Evolutionary conservation across 2,329 filamentous ascomycete genomes (phyloP).

Genomic region (Karstenula rhodostoma): DNA sequence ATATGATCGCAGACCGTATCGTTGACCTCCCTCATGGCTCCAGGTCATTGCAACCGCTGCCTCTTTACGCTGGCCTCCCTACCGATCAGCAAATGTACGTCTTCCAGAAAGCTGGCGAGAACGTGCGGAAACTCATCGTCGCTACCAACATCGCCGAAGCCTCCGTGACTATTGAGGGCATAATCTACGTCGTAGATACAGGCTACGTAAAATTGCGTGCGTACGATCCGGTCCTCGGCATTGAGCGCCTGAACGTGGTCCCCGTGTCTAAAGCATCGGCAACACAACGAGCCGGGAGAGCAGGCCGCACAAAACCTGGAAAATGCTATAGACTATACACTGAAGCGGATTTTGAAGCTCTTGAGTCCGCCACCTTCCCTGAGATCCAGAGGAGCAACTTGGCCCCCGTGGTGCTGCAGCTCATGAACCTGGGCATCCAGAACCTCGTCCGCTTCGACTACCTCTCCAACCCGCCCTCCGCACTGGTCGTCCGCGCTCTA

Average conservation of each 20-base stretch:
- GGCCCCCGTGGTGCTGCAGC: conserved; percentile 84
- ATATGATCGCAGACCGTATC: conserved; percentile 77
- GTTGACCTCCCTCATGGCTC: conserved; percentile 67
- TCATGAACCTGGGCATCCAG: conserved; percentile 94
- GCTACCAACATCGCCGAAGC: conserved; percentile 97
- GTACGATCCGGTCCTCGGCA: conserved; percentile 83
- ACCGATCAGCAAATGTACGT: conserved; percentile 95
- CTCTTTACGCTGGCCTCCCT: conserved; percentile 87
- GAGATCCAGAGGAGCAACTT: conserved; percentile 94
- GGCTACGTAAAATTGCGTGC: conserved; percentile 91
- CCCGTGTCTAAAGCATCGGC: conserved; percentile 90
- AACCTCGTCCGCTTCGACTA: conserved; percentile 93
- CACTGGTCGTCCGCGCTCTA: conserved; percentile 83
- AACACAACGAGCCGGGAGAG: conserved; percentile 88
- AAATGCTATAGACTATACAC: conserved; percentile 96
- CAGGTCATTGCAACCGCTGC: conserved; percentile 72
- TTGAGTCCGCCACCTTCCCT: conserved; percentile 79
- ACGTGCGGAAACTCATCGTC: conserved; percentile 89
- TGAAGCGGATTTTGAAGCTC: conserved; percentile 70
- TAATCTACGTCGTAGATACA: conserved; percentile 88
- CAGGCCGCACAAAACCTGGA: conserved; percentile 85
- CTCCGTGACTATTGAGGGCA: conserved; percentile 90
- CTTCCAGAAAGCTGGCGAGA: conserved; percentile 82
- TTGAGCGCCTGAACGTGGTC: conserved; percentile 84
- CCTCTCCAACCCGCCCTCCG: conserved; percentile 82